These are phyloP conservation scores for Aegilops longissima DNA, from an alignment of 176 grass and related monocot species.

Conservation along the genomic window DNA sequence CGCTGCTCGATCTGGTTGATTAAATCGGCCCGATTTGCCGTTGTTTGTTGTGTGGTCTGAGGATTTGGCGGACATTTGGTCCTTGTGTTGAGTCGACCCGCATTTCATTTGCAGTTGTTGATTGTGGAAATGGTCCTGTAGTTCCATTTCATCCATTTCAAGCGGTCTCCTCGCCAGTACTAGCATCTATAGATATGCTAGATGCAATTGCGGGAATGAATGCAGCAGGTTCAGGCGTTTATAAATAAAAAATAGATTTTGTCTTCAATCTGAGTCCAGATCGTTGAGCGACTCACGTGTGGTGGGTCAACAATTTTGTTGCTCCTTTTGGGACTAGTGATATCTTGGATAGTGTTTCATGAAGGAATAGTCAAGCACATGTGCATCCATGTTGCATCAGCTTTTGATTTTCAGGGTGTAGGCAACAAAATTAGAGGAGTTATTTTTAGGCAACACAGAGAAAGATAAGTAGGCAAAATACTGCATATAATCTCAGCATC, in stretches of 20 bases:
- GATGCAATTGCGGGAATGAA: not conserved
- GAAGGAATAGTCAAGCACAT: too few species aligned
- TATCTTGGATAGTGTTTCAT: too few species aligned
- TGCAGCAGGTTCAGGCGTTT: not conserved
- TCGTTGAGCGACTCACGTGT: not conserved
- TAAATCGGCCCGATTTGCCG: not conserved
- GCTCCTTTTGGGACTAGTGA: too few species aligned
- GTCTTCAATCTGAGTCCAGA: too few species aligned
- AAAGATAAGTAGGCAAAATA: too few species aligned
- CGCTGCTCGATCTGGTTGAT: not conserved
- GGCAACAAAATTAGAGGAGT: too few species aligned
- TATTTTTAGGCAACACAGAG: too few species aligned
- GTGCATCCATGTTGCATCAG: too few species aligned
- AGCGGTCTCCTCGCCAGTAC: not conserved
- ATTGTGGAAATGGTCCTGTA: not conserved
- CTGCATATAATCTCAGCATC: too few species aligned
- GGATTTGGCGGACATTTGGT: not conserved
- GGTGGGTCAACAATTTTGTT: not conserved
- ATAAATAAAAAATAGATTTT: too few species aligned
- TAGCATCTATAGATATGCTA: not conserved
- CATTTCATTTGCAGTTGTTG: not conserved
- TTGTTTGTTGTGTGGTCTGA: not conserved
- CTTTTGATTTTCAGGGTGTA: too few species aligned
- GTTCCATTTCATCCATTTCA: not conserved
- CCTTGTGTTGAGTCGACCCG: not conserved